These are phyloP conservation scores for Rhizopus arrhizus DNA, from an alignment of 371 early-diverging fungal species.

Conservation along the genomic window DNA sequence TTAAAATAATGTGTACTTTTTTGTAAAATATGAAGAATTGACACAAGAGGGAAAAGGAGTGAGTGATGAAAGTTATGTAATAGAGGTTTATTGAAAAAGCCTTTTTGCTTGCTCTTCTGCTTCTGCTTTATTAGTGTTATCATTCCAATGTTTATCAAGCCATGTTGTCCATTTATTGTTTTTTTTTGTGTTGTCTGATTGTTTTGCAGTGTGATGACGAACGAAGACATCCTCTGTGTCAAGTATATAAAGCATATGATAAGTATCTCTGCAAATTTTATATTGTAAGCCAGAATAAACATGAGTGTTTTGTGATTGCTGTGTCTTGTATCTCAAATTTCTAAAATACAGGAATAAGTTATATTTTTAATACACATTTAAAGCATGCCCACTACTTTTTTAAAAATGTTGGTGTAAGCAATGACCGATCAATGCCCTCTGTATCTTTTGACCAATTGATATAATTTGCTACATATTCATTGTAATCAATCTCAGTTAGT, in stretches of 20 bases:
- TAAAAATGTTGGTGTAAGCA: constrained; percentile 55
- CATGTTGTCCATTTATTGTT: constrained; percentile 10
- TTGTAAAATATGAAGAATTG: no score
- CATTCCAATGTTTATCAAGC: constrained; percentile 14
- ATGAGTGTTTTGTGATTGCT: constrained; percentile 25
- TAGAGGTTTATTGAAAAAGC: constrained; percentile 6
- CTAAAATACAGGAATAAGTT: constrained; percentile 10
- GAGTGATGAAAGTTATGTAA: no score
- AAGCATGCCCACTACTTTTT: constrained; percentile 11
- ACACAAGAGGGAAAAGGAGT: no score
- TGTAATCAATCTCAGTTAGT: constrained; percentile 82
- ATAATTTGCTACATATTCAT: constrained; percentile 84
- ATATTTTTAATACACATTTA: neutral
- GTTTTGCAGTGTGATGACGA: constrained; percentile 20
- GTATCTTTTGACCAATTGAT: constrained; percentile 69
- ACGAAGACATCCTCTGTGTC: constrained; percentile 48
- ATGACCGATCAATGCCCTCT: constrained; percentile 57
- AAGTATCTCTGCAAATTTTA: constrained; percentile 49
- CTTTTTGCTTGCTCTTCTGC: constrained; percentile 16
- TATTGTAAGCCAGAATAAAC: constrained; percentile 47
- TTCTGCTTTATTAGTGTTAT: constrained; percentile 1
- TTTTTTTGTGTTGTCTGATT: neutral
- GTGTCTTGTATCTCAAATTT: constrained; percentile 20
- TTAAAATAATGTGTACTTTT: no score
- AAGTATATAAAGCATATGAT: constrained; percentile 54